These are phyloP conservation scores for Amanita thiersii DNA, from an alignment of 768 basidiomycete species.

Conservation along the genomic window DNA sequence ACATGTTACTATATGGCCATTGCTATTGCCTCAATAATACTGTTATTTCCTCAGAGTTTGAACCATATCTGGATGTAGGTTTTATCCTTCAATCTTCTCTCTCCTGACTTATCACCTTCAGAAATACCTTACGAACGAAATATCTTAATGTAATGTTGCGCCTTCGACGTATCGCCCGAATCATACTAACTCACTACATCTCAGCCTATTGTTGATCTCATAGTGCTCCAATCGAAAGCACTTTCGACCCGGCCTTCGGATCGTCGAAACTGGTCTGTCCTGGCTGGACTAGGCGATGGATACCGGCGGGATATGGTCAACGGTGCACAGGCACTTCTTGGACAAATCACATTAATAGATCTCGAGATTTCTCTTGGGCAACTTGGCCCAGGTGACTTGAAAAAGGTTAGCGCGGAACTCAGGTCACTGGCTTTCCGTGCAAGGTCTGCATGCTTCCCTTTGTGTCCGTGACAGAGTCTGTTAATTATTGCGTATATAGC, in stretches of 20 bases:
- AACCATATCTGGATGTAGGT: conserved; percentile 34
- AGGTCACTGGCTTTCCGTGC: conserved; percentile 28
- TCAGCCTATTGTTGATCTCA: conserved; percentile 25
- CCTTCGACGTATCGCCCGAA: neutral
- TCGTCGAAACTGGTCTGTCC: conserved; percentile 21
- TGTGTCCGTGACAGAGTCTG: neutral
- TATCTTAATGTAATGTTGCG: conserved; percentile 20
- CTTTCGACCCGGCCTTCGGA: conserved; percentile 26
- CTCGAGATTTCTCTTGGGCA: conserved; percentile 35
- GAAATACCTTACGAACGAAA: conserved; percentile 19
- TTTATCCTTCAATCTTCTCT: neutral
- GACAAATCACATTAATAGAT: conserved; percentile 29
- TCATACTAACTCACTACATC: neutral
- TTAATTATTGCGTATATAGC: conserved; percentile 14
- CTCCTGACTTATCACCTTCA: conserved; percentile 7
- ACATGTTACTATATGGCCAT: conserved; percentile 31
- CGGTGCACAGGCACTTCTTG: conserved; percentile 22
- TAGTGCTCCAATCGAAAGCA: conserved; percentile 24
- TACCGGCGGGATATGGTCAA: conserved; percentile 20
- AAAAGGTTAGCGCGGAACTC: conserved; percentile 28
- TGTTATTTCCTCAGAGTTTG: conserved; percentile 36
- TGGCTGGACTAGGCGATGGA: conserved; percentile 17
- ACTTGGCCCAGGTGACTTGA: conserved; percentile 32
- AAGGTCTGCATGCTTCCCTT: conserved; percentile 18
- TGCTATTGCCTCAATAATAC: conserved; percentile 25